phyloP scores from a whole-genome alignment of 2,329 filamentous ascomycete genomes.

The Davidsoniella eucalypti region DNA sequence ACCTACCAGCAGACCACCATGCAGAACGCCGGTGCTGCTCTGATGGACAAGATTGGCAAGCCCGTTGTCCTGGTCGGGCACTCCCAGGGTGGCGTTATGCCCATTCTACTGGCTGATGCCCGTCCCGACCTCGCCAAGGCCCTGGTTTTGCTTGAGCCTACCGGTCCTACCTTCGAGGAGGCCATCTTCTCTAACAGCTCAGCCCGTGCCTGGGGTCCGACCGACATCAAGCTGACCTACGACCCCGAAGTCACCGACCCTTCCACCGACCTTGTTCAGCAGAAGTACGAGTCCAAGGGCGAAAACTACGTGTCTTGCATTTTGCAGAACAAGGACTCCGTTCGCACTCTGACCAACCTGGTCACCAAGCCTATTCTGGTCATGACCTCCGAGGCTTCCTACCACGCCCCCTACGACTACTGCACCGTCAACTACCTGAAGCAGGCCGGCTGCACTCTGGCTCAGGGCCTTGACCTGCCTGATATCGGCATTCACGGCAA shows the following conservation, averaged over 20 bases:
- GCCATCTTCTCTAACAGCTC: slow-evolving; percentile 21
- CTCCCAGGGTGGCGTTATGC: slow-evolving; percentile 28
- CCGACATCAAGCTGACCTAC: slow-evolving; percentile 32
- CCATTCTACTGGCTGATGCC: slow-evolving; percentile 26
- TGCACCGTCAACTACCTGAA: slow-evolving; percentile 25
- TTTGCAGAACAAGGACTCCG: slow-evolving; percentile 20
- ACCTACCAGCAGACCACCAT: slow-evolving; percentile 22
- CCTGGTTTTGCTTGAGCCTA: slow-evolving; percentile 29
- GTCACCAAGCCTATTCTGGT: slow-evolving; percentile 22
- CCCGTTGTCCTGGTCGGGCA: slow-evolving; percentile 26
- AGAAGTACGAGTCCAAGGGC: slow-evolving; percentile 16
- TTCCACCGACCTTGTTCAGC: slow-evolving; percentile 20
- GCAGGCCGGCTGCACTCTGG: slow-evolving; percentile 23
- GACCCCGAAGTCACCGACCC: slow-evolving; percentile 25
- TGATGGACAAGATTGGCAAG: slow-evolving; percentile 27
- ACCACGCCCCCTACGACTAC: slow-evolving; percentile 30
- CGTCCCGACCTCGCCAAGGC: slow-evolving; percentile 25
- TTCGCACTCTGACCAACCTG: slow-evolving; percentile 23
- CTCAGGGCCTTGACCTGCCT: slow-evolving; percentile 18
- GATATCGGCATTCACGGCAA: slow-evolving; percentile 27
- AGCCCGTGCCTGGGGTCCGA: slow-evolving; percentile 28
- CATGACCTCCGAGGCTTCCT: slow-evolving; percentile 27
- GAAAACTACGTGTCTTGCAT: slow-evolving; percentile 17
- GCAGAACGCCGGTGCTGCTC: slow-evolving; percentile 23
- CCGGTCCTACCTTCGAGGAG: slow-evolving; percentile 30